Evolutionary conservation across 2,329 filamentous ascomycete species (phyloP), one percentile per base, ranked within the genome.

Genomic region (Graphium sp.): DNA sequence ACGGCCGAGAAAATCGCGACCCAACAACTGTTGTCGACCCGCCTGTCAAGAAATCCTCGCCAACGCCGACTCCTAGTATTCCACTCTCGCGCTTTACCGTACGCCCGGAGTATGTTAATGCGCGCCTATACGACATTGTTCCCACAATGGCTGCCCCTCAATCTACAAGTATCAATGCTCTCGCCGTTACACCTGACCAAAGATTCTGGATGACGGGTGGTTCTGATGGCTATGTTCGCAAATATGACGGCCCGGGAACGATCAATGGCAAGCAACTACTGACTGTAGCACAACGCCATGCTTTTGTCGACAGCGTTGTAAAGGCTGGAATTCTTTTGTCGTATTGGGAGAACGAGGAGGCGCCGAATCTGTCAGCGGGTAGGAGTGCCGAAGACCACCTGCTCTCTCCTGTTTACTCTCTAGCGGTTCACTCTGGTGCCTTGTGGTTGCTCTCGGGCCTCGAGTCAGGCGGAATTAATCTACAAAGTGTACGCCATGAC

Each of bases 301-400:
- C 89, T 0, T 98, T 95, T 43, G 89, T 98, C 22, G 89, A 98
- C 48, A 93, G 82, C 41, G 89, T 98, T 24, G 82, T 83, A 32
- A 98, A 98, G 52, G 85, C 87, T 3, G 89, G 85, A 2, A 81
- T 93, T 5, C 56, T 95, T 28, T 75, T 94, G 66, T 92, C 81
- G 29, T 98, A 98, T 50, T 98, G 89, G 89, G 89, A 94, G 50
- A 98, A 95, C 43, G 85, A 94, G 48, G 87, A 98, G 46, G 69
- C 72, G 3, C 38, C 53, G 3, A 46, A 44, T 1, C 48, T 53
- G 0, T 39, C 42, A 6, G 41, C 42, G 26, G 49, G 52, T 5
- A 50, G 55, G 20, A 49, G 58, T 10, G 56, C 59, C 9, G 70
- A 74, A 21, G 75, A 81, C 4, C 55, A 69, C 15, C 54, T 66